phyloP scores from a whole-genome alignment of 345 rosid species.

The Pistacia integerrima region DNA sequence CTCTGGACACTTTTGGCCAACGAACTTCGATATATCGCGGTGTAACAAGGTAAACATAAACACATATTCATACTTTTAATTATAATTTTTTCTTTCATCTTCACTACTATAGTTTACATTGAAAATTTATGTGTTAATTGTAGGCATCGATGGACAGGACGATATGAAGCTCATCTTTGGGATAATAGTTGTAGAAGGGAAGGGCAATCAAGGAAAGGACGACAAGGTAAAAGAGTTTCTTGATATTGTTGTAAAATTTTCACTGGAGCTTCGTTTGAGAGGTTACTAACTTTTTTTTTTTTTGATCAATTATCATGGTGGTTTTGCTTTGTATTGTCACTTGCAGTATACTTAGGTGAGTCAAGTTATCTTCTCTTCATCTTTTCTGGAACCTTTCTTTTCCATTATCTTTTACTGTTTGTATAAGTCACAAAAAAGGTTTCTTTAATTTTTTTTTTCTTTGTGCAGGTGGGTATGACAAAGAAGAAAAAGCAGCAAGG shows the following conservation, averaged over 20 bases:
- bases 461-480: conserved; percentile 89
- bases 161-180: conserved; percentile 99
- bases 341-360: conserved; percentile 90
- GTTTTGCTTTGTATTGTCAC: conserved; percentile 14
- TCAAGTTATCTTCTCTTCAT: neutral
- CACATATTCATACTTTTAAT: too few relatives aligned
- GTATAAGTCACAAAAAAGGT: neutral
- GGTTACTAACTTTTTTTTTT: conserved; percentile 25
- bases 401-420: neutral
- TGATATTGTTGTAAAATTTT: neutral
- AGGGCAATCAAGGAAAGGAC: conserved; percentile 98
- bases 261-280: neutral
- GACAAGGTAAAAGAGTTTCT: conserved; percentile 67
- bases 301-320: conserved; percentile 11
- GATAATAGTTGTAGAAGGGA: conserved; percentile 98
- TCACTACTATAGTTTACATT: too few relatives aligned
- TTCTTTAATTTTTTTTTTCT: neutral
- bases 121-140: neutral
- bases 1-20: conserved; percentile 92
- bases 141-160: conserved; percentile 99
- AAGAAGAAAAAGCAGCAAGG: conserved; percentile 99
- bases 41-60: conserved; percentile 68
- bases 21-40: conserved; percentile 98
- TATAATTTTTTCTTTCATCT: too few relatives aligned
- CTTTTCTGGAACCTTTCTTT: neutral